Base-by-base conservation (phyloP, 176 grass and related monocot species). In the Triticum timopheevii region DNA sequence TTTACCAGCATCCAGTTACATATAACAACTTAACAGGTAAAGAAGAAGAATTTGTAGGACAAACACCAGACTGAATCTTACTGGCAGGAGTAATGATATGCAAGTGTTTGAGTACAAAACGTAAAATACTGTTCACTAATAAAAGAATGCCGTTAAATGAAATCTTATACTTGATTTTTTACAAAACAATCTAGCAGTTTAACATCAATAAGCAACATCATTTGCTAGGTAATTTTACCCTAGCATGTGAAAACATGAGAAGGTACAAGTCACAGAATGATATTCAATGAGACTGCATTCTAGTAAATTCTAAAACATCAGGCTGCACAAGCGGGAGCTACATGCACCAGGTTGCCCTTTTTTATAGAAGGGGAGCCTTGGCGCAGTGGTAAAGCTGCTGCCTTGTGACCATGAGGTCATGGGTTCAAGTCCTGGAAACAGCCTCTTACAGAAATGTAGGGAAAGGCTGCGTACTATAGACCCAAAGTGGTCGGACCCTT, bases 261-360 rank as follows among this genome's bases (percentile, higher is more conserved):
- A 36, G n/a, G n/a, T 59, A 74, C 68, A 65, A 7, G 22, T 65
- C 42, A 81, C 22, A 27, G 47, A 87, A 13, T 22, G 27, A 38
- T 35, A 65, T 11, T 74, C 10, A 66, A 52, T 34, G 39, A 58
- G 64, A 87, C 58, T 73, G 7, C 28, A 79, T 73, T 84, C 15
- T 35, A 77, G 20, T 42, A 52, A 78, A 79, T 30, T 38, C 16
- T 16, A 50, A 63, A 86, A 86, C 17, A 72, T 19, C 36, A 76
- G 20, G 8, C 12, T 76, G 25, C 36, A 69, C 25, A 24, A 90
- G n/a, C n/a, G n/a, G n/a, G n/a, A n/a, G n/a, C n/a, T n/a, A n/a
- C n/a, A n/a, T n/a, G n/a, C n/a, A n/a, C n/a, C n/a, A n/a, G n/a
- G n/a, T n/a, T n/a, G n/a, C n/a, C n/a, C n/a, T n/a, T n/a, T n/a